Base-by-base conservation (phyloP, 768 basidiomycete genomes). In the Termitomyces eurrhizus region DNA sequence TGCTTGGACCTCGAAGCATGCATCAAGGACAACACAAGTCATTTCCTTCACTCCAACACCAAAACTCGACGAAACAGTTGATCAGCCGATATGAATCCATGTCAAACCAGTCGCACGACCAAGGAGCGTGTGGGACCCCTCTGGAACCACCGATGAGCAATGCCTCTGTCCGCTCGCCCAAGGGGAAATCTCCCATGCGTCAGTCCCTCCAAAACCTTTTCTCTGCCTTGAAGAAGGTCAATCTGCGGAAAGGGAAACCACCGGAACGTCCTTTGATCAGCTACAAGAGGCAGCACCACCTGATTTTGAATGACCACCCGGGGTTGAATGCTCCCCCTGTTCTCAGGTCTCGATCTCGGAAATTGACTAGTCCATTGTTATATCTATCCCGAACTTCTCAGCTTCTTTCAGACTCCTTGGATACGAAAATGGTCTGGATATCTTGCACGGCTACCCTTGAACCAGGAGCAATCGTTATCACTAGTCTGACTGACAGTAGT, bases 131-230 rank as follows among this genome's bases (percentile, higher is more conserved):
- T 50, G 53, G 41, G n/a, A 42, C 48, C 21, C 62, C 65, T 12
- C 54, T 58, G 46, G 67, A 57, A 6, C n/a, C 59, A 61, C 66
- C 70, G 21, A 62, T 62, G 14, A 62, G 58, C 37, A 57, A 62
- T 33, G 57, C 66, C 48, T 65, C 65, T 49, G 42, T 62, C 8
- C 54, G 67, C 33, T 58, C 49, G 8, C 48, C 66, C 14, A 71
- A 73, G 64, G 80, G 78, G 60, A 85, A 80, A 67, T 87, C 84
- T 5, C 83, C 85, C 2, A 73, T 90, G 53, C 81, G 86, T 26
- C 83, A 83, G 68, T 89, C 87, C 18, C 73, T 90, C 62, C 80
- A 82, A 44, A 89, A 84, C 64, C 68, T 89, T 35, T 73, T 90
- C 48, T 81, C 85, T 6, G 82, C 83, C 4, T 79, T 89, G 74